These are phyloP conservation scores for Apiotrichum domesticum DNA, from an alignment of 1,284 basidiomycete species.

Conservation along the genomic window DNA sequence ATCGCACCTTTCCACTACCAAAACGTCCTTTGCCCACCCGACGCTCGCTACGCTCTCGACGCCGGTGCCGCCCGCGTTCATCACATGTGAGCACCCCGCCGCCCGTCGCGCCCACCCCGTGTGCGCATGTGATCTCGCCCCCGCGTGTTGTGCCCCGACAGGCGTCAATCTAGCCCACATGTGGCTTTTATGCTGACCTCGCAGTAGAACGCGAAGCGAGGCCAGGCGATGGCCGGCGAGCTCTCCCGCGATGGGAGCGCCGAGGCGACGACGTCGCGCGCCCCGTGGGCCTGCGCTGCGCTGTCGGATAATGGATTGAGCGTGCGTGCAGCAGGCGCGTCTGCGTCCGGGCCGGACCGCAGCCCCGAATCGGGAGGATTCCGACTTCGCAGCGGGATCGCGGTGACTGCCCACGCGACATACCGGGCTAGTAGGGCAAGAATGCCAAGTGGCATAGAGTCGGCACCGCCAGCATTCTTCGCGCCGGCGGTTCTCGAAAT, in stretches of 20 bases:
- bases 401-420: not conserved
- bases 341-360: no score
- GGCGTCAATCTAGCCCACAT: no score
- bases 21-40: not conserved
- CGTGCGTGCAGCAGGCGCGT: no score
- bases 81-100: not conserved
- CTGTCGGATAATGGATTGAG: not conserved
- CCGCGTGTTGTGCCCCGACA: no score
- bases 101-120: not conserved
- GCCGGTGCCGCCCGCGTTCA: conserved; percentile 11
- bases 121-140: no score
- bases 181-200: not conserved
- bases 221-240: conserved; percentile 4
- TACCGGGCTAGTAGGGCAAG: not conserved
- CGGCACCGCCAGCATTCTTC: not conserved
- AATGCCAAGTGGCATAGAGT: not conserved
- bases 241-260: conserved; percentile 31
- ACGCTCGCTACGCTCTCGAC: not conserved
- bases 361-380: not conserved
- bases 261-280: conserved; percentile 24
- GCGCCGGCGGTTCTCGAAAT: not conserved
- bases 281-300: not conserved
- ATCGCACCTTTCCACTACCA: no score
- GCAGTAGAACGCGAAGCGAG: not conserved
- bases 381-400: not conserved